A percentile compares a stretch with the other conserved stretches of the same genome.
phyloP scores from a whole-genome alignment of 352 stramenopile genomes.

The Peronospora belbahrii region DNA sequence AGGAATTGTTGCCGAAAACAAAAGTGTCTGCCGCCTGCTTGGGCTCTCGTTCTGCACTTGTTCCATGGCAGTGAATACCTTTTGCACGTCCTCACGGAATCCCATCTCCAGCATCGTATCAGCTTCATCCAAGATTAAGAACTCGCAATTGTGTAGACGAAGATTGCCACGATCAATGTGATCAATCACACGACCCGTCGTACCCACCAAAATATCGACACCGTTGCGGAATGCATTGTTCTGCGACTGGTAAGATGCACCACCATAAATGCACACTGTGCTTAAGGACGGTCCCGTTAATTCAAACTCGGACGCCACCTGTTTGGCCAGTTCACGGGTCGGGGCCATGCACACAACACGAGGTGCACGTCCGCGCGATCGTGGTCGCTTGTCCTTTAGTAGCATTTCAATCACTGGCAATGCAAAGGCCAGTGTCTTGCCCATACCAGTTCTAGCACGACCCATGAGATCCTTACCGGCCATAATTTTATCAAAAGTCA shows the following conservation, averaged over 20 bases:
- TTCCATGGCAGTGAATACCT: conserved; percentile 85
- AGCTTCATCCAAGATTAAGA: conserved; percentile 91
- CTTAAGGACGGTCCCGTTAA: conserved; percentile 59
- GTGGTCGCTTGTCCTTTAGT: conserved; percentile 73
- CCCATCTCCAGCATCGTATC: conserved; percentile 96
- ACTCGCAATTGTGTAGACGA: conserved; percentile 81
- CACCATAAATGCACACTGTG: conserved; percentile 90
- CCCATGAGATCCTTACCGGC: conserved; percentile 96
- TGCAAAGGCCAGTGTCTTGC: conserved; percentile 98
- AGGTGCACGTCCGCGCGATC: conserved; percentile 61
- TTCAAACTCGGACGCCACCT: conserved; percentile 92
- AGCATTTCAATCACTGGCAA: conserved; percentile 92
- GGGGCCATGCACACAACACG: conserved; percentile 95
- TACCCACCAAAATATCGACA: conserved; percentile 90
- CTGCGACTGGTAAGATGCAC: conserved; percentile 85
- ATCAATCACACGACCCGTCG: conserved; percentile 89
- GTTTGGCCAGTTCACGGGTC: conserved; percentile 95
- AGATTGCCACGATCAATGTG: conserved; percentile 90
- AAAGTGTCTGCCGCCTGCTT: conserved; percentile 71
- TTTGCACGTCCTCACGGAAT: conserved; percentile 93
- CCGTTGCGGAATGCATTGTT: conserved; percentile 83
- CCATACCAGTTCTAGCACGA: conserved; percentile 93
- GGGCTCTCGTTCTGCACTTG: conserved; percentile 49
- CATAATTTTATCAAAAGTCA: conserved; percentile 94
- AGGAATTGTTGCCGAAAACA: conserved; percentile 93